These are phyloP conservation scores for Mycena belliarum DNA, from an alignment of 768 basidiomycete species.

Conservation along the genomic window DNA sequence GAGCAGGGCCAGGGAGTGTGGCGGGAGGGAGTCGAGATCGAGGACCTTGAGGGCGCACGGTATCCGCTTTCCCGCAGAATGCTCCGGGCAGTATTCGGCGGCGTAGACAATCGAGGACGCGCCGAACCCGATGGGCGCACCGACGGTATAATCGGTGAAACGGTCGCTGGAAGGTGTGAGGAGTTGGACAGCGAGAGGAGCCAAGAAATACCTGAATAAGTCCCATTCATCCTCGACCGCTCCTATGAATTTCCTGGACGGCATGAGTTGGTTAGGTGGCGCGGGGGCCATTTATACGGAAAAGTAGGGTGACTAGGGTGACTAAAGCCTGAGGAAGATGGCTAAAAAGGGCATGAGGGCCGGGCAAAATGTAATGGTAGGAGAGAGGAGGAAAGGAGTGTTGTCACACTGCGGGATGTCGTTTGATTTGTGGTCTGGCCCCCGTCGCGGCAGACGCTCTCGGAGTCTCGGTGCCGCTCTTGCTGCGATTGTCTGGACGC, in stretches of 20 bases:
- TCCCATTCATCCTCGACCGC: constrained; percentile 85
- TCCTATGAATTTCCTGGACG: constrained; percentile 14
- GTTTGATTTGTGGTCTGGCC: too few species aligned
- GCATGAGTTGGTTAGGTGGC: constrained; percentile 9
- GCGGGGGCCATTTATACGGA: constrained; percentile 19
- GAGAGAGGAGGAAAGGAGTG: too few species aligned
- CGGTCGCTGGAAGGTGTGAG: constrained; percentile 51
- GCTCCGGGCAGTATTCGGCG: constrained; percentile 58
- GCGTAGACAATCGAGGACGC: constrained; percentile 90
- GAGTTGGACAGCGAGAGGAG: background rate
- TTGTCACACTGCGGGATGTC: too few species aligned
- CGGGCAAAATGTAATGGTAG: too few species aligned
- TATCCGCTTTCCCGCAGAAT: constrained; percentile 34
- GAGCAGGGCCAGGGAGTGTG: constrained; percentile 66
- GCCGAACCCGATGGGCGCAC: constrained; percentile 83
- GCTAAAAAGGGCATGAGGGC: background rate
- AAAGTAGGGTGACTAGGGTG: background rate
- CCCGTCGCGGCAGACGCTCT: too few species aligned
- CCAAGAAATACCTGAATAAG: constrained; percentile 61
- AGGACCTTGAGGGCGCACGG: constrained; percentile 88
- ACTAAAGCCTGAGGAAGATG: background rate
- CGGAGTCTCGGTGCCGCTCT: too few species aligned
- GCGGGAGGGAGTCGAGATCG: constrained; percentile 80
- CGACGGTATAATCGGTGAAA: constrained; percentile 71
- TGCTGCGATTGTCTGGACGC: too few species aligned